These are phyloP conservation scores for Zalaria obscura DNA, from an alignment of 2,329 filamentous ascomycete species.

Conservation along the genomic window DNA sequence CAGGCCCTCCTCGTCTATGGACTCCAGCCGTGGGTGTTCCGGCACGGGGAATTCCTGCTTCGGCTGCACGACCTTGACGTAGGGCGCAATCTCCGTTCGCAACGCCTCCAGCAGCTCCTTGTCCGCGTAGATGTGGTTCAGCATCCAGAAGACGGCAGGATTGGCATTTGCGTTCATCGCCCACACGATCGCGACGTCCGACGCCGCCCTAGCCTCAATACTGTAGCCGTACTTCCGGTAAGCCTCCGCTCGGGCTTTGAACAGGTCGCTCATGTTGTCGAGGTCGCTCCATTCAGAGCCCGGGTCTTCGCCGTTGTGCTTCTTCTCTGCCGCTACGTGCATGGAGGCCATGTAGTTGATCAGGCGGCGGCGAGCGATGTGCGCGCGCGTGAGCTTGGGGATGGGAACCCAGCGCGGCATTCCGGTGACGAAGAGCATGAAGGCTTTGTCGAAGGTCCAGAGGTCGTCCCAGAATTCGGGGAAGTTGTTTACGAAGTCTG, in stretches of 20 bases:
- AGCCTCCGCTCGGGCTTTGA: constrained; percentile 16
- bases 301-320: constrained; percentile 13
- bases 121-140: constrained; percentile 20
- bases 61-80: constrained; percentile 15
- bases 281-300: constrained; percentile 19
- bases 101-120: constrained; percentile 15
- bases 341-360: constrained; percentile 13
- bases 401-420: constrained; percentile 41
- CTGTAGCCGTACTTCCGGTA: constrained; percentile 17
- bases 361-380: constrained; percentile 21
- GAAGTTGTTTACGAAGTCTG: constrained; percentile 36
- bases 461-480: constrained; percentile 40
- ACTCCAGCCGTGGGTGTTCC: constrained; percentile 16
- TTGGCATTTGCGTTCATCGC: constrained; percentile 39
- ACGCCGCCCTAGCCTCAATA: constrained; percentile 16
- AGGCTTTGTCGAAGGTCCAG: constrained; percentile 39
- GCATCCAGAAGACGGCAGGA: constrained; percentile 28
- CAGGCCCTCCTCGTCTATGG: constrained; percentile 19
- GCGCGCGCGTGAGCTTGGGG: constrained; percentile 33
- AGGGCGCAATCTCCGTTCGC: constrained; percentile 19
- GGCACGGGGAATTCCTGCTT: constrained; percentile 17
- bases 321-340: constrained; percentile 17
- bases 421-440: constrained; percentile 39
- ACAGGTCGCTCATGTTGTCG: constrained; percentile 16
- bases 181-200: constrained; percentile 39